phyloP scores from a whole-genome alignment of 1,284 basidiomycete genomes.

The Coniophora puteana region DNA sequence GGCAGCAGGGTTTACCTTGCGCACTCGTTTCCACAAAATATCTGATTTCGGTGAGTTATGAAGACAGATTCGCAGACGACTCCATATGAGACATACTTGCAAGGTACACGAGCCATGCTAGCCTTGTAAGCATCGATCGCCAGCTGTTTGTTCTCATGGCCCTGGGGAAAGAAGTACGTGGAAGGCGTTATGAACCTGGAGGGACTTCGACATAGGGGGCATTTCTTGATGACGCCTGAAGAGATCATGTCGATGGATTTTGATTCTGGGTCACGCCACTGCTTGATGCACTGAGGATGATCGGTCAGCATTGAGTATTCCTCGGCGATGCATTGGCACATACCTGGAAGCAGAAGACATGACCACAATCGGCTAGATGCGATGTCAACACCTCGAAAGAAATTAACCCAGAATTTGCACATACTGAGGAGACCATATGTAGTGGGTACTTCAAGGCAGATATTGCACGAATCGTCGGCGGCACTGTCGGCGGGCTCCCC shows the following conservation, averaged over 20 bases:
- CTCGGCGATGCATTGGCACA: conserved; percentile 12
- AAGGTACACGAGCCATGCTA: conserved; percentile 65
- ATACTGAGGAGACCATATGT: conserved; percentile 66
- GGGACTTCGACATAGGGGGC: conserved; percentile 64
- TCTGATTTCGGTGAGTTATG: conserved; percentile 29
- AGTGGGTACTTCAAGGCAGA: conserved; percentile 68
- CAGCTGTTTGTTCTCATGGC: conserved; percentile 46
- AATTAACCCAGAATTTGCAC: conserved; percentile 12
- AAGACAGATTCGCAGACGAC: background rate
- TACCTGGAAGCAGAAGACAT: conserved; percentile 70
- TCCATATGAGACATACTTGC: conserved; percentile 42
- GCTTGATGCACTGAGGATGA: conserved; percentile 57
- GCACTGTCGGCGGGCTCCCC: conserved; percentile 23
- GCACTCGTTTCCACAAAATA: conserved; percentile 57
- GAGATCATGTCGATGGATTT: conserved; percentile 48
- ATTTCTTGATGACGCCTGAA: conserved; percentile 63
- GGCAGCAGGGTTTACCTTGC: conserved; percentile 50
- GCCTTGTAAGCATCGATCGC: conserved; percentile 57
- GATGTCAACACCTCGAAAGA: conserved; percentile 8
- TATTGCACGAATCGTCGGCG: conserved; percentile 54
- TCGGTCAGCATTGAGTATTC: conserved; percentile 9
- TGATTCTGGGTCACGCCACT: conserved; percentile 60
- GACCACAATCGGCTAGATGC: conserved; percentile 57
- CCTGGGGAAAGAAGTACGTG: conserved; percentile 55
- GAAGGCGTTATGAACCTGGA: conserved; percentile 70